These are phyloP conservation scores for Mariannaea sp. DNA, from an alignment of 2,329 filamentous ascomycete genomes.

Conservation along the genomic window DNA sequence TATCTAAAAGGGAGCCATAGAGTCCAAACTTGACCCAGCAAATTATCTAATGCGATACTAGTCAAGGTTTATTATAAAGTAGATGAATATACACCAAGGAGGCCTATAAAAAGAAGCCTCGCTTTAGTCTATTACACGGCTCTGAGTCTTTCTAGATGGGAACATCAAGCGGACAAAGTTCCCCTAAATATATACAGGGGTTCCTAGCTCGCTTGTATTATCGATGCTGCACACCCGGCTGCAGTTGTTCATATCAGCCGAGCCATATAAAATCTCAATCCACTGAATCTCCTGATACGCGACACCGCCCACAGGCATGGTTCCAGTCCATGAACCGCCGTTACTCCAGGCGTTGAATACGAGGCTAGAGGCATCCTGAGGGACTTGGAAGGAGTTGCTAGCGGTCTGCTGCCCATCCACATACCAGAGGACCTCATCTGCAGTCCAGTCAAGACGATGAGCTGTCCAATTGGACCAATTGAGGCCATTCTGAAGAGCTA, in stretches of 20 bases:
- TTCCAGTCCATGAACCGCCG: constrained; percentile 60
- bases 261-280: constrained; percentile 61
- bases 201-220: constrained; percentile 42
- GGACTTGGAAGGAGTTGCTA: constrained; percentile 58
- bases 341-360: constrained; percentile 65
- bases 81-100: no score
- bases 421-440: constrained; percentile 58
- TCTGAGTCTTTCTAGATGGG: not conserved
- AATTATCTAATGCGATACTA: no score
- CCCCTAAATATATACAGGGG: constrained; percentile 41
- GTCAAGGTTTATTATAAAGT: no score
- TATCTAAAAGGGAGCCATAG: no score
- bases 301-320: constrained; percentile 54
- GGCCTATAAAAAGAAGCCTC: not conserved
- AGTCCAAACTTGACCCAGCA: no score
- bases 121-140: not conserved
- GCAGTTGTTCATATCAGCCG: constrained; percentile 33
- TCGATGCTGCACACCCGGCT: constrained; percentile 33
- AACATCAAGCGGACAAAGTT: not conserved
- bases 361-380: constrained; percentile 54
- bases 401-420: constrained; percentile 55
- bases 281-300: constrained; percentile 64
- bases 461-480: constrained; percentile 60
- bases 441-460: constrained; percentile 64
- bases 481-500: constrained; percentile 47